phyloP scores from a whole-genome alignment of 2,329 filamentous ascomycete genomes.

The Trichoderma lentiforme region DNA sequence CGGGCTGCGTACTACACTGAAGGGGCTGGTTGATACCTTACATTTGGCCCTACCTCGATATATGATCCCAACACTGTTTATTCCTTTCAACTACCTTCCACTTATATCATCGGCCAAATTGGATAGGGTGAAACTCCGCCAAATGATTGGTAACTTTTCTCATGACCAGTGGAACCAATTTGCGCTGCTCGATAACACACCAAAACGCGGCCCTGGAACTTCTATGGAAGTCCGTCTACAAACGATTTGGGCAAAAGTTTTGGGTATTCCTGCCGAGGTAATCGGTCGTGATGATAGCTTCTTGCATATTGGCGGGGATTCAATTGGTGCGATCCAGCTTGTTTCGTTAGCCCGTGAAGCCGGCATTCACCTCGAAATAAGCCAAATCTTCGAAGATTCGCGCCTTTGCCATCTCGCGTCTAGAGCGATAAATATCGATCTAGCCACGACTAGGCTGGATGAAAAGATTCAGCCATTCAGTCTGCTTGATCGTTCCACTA shows the following conservation, averaged over 20 bases:
- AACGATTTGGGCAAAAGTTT: not conserved
- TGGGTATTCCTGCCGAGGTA: not conserved
- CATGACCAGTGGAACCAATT: conserved; percentile 19
- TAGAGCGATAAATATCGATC: not conserved
- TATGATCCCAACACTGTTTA: conserved; percentile 10
- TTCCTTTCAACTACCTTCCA: not conserved
- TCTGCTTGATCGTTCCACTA: not conserved
- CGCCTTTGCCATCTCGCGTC: not conserved
- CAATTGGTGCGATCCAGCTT: conserved; percentile 8
- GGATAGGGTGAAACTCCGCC: conserved; percentile 14
- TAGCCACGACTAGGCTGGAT: not conserved
- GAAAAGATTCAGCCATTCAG: not conserved
- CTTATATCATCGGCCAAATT: conserved; percentile 11
- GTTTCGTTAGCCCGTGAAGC: not conserved
- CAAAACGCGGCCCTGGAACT: conserved; percentile 14
- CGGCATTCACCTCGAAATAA: not conserved
- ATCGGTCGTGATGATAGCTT: conserved; percentile 9
- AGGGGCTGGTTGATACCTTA: not conserved
- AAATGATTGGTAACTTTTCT: not conserved
- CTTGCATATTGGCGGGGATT: conserved; percentile 13
- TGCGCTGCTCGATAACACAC: conserved; percentile 25
- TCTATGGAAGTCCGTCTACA: conserved; percentile 22
- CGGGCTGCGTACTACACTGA: not conserved
- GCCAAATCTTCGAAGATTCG: conserved; percentile 1
- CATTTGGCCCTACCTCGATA: not conserved